phyloP scores from a whole-genome alignment of 441 rosid genomes.

The Dalechampia spathulata region DNA sequence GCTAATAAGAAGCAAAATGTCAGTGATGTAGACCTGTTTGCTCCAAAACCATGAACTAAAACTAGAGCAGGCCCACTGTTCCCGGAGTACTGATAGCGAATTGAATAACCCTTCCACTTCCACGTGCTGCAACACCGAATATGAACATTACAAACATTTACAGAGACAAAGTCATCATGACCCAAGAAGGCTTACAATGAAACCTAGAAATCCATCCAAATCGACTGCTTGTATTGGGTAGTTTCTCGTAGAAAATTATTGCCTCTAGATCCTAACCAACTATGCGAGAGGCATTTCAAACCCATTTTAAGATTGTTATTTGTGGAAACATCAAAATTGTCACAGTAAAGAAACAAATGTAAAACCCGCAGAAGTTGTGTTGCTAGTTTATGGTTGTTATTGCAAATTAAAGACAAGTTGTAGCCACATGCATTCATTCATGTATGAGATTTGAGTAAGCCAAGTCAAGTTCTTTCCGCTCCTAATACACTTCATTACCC shows the following conservation, averaged over 20 bases:
- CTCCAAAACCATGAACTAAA: constrained; percentile 88
- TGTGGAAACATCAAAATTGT: neutral
- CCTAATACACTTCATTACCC: too few species aligned
- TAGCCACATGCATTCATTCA: too few species aligned
- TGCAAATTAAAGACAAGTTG: too few species aligned
- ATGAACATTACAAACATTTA: constrained; percentile 1
- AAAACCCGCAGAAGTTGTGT: neutral
- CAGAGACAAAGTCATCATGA: neutral
- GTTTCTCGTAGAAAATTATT: neutral
- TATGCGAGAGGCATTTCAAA: neutral
- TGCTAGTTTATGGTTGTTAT: neutral
- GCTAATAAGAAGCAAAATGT: constrained; percentile 46
- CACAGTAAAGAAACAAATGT: neutral
- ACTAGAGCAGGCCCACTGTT: constrained; percentile 71
- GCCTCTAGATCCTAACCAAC: neutral
- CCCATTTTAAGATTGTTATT: neutral
- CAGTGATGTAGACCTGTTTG: constrained; percentile 77
- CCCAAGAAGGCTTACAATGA: too few species aligned
- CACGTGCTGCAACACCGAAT: constrained; percentile 40
- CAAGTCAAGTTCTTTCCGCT: too few species aligned
- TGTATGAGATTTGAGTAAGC: too few species aligned
- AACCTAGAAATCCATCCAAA: neutral
- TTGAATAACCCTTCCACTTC: constrained; percentile 84
- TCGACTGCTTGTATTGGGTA: neutral
- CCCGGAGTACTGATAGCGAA: constrained; percentile 71